Evolutionary conservation across 306 rosid genomes (phyloP), one percentile per base, ranked within the genome.

Genomic region (Macrotyloma uniflorum): DNA sequence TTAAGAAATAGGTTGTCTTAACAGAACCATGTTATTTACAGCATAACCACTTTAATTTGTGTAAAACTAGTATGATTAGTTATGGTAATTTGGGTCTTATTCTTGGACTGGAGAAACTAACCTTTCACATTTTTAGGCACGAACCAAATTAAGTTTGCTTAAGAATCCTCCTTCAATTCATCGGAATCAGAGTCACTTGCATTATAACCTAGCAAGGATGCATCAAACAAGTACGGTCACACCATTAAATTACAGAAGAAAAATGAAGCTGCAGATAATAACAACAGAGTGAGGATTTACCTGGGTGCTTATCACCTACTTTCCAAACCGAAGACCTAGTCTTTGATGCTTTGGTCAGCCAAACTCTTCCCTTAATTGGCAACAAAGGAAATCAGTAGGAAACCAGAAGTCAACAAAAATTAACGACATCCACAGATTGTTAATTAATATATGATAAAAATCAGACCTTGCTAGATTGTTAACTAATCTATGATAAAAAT

Each of bases 111-210:
- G 23, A 77, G 13, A 47, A 79, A 73, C 85, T 82, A 76, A 86
- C 85, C 76, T 65, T 67, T 64, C 62, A 42, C 28, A 71, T 5
- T 26, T 67, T 33, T 28, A 74, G 79, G 57, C 83, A 43, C 14
- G 43, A 67, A 59, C 42, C 65, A 22, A 30, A 10, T 23, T 15
- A 18, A 22, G 65, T 53, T 16, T 46, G 61, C 81, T 84, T 86
- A 91, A 76, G 92, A 89, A 70, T 88, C 91, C 40, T 76, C 91
- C 79, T 86, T 87, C 72, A 78, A 40, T 74, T 94, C 97, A 18
- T 94, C 98, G 0, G 98, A 92, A 85, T 94, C 98, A 42, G 98
- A 94, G 86, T 94, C 98, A 78, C 97, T 94, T 49, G 96, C 98
- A 84, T 94, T 94, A 78, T 94, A 94, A 75, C 98, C 97, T 94